Base-by-base conservation (phyloP, 2,329 filamentous ascomycete species). In the Annulohypoxylon truncatum region DNA sequence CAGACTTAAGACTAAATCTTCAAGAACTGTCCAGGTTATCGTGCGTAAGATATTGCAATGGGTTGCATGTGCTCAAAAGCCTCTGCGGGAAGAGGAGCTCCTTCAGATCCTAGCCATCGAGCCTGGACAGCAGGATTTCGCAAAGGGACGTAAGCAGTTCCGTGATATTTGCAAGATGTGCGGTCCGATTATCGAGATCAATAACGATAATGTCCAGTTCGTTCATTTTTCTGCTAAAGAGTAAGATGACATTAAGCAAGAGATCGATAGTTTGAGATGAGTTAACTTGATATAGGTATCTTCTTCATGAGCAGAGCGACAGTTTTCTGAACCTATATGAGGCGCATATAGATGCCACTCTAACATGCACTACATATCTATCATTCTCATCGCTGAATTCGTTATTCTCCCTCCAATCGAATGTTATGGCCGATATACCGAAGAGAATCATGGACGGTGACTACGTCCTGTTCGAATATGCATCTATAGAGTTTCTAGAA, bases 221-320 rank as follows among this genome's bases (percentile, higher is more conserved):
- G 60, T 67, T 13, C 54, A 67, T 53, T 67, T 67, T 10, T 64
- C 64, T 3, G 64, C 60, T 5, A 64, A 61, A 38, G 64, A 67
- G 60, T 67, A 64, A 60, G 54, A 35, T 12, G 9, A 7, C 15
- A 2, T 8, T 18, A 18, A 26, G 24, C 9, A 15, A 42, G 29
- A 42, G 28, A 28, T 8, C n/a, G 1, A 31, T 9, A 10, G 9
- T 4, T 7, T 33, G 2, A 31, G 29, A 4, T 51, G 18, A 8
- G 20, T 12, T 62, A 46, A 63, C 26, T 33, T 22, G 12, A 15
- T 18, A 5, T 12, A 67, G 64, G 18, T 67, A 64, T 15, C 60
- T 67, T 20, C 60, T 67, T 12, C 60, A 64, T 24, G 55, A 67
- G 18, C 64, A 67, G 18, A 67, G 64, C 18, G 20, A 52, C 15